Conservation (phyloP, 805 yeast genomes). For the Saccharomycopsis schoenii region DNA sequence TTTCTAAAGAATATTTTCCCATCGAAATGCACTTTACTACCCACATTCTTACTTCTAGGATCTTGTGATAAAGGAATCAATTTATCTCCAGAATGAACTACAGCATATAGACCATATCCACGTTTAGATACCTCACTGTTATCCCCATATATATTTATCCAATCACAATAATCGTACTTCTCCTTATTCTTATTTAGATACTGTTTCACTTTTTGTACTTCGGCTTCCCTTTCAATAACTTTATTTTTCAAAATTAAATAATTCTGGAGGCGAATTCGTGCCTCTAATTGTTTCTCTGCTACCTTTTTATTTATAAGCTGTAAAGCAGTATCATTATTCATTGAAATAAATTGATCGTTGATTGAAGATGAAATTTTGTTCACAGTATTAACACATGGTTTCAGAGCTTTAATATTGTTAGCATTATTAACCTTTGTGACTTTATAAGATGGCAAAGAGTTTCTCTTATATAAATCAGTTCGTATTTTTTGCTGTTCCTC, state of each 20-base stretch:
- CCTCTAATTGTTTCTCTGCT: slow-evolving; percentile 28
- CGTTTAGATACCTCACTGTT: not conserved
- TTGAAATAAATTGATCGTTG: not conserved
- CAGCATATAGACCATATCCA: slow-evolving; percentile 29
- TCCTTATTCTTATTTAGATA: slow-evolving; percentile 26
- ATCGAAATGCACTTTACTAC: slow-evolving; percentile 27
- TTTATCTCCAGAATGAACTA: slow-evolving; percentile 30
- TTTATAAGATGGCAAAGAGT: not conserved
- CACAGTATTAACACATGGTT: not conserved
- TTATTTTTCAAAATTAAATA: slow-evolving; percentile 18
- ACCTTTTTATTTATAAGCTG: slow-evolving; percentile 30
- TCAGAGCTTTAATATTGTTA: not conserved
- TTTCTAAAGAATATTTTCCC: slow-evolving; percentile 23
- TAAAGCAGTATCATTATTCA: slow-evolving; percentile 24
- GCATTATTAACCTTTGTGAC: not conserved
- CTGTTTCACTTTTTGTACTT: slow-evolving; percentile 18
- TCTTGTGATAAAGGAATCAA: slow-evolving; percentile 29
- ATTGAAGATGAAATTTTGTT: not conserved
- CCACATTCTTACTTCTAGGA: slow-evolving; percentile 19
- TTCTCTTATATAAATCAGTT: not conserved
- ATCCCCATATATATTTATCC: slow-evolving; percentile 32
- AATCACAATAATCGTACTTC: slow-evolving; percentile 36
- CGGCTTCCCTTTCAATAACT: slow-evolving; percentile 16
- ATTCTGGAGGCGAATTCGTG: slow-evolving; percentile 20
- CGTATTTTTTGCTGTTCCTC: not conserved